Percentiles rank a stretch among this genome's conserved stretches.
Evolutionary conservation across 140 eudicot species (phyloP).

Genomic region (Anethum foeniculum): DNA sequence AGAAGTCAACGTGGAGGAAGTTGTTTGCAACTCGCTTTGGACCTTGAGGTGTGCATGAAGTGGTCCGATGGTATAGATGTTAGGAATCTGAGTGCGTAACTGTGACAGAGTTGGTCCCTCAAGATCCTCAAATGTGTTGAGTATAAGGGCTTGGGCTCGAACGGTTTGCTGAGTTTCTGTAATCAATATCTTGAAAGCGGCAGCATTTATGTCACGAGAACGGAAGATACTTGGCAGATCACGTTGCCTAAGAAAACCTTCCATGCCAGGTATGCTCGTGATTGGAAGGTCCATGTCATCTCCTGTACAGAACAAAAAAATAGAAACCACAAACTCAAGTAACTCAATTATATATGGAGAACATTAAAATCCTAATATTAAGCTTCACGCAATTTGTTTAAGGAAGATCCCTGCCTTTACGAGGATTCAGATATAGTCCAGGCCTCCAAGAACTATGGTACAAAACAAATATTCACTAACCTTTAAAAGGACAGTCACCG

Average conservation of each 20-base stretch:
- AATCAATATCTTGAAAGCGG: conserved; percentile 4
- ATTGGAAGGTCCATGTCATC: conserved; percentile 37
- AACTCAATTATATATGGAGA: background rate
- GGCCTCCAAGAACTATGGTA: background rate
- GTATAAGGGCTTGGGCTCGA: conserved; percentile 43
- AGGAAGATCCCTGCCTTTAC: too few relatives aligned
- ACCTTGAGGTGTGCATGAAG: conserved; percentile 36
- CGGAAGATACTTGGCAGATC: conserved; percentile 50
- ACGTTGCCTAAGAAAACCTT: conserved; percentile 53
- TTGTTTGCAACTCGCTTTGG: conserved; percentile 10
- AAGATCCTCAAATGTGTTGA: conserved; percentile 50
- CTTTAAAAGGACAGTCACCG: conserved; percentile 40
- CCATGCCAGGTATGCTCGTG: conserved; percentile 59
- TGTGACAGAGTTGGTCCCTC: conserved; percentile 34
- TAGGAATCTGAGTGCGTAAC: conserved; percentile 23
- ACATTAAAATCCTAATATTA: background rate
- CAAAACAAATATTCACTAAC: background rate
- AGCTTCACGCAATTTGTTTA: background rate
- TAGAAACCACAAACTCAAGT: background rate
- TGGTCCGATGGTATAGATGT: conserved; percentile 51
- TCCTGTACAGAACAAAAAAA: background rate
- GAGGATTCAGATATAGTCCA: background rate
- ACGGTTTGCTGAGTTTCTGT: conserved; percentile 19
- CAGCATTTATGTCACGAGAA: conserved; percentile 13
- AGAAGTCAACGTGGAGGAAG: background rate